Base-by-base conservation (phyloP, 345 rosid species). In the Psidium friedrichsthalianum region DNA sequence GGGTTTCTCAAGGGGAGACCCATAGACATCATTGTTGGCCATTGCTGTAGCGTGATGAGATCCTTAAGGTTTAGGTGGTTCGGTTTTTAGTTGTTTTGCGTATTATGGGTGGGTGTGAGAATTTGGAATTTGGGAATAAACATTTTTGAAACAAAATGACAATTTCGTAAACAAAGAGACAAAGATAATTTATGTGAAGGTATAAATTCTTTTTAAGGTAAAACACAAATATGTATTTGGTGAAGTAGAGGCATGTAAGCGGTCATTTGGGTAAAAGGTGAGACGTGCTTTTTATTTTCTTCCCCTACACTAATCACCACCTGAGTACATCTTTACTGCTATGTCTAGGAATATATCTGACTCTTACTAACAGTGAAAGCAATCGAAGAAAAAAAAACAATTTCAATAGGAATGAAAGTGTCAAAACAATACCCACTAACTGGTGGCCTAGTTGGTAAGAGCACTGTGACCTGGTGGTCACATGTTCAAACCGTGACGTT, bases 1-100 rank as follows among this genome's bases (percentile, higher is more conserved):
- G 98, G n/a, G n/a, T 36, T 89, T 87, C 86, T 93, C 91, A 11
- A 91, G 89, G 74, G 91, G 87, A 76, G 93, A 90, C 56, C 90
- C 90, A 36, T 89, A 89, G 10, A 88, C 89, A 88, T 88, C 88
- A 74, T 91, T 90, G 14, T 6, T n/a, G 24, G 92, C 92, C 94
- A 94, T 93, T 86, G 53, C 25, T 24, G 49, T 18, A 32, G 4
- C 8, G 47, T 36, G 47, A 69, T 40, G 47, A 69, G 78, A 69
- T 69, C 44, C 44, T 64, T 56, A 22, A 24, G 27, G 5, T 56
- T 56, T 56, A 24, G 57, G 59, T 3, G 12, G 5, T 8, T 56
- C 4, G 59, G 59, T 24, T 56, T 22, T 56, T 24, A 56, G 12
- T 22, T 24, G 10, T 56, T 22, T 55, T 20, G 21, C 16, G 11